phyloP scores from a whole-genome alignment of 176 grass and related monocot species.

The Echinochloa phyllopogon region DNA sequence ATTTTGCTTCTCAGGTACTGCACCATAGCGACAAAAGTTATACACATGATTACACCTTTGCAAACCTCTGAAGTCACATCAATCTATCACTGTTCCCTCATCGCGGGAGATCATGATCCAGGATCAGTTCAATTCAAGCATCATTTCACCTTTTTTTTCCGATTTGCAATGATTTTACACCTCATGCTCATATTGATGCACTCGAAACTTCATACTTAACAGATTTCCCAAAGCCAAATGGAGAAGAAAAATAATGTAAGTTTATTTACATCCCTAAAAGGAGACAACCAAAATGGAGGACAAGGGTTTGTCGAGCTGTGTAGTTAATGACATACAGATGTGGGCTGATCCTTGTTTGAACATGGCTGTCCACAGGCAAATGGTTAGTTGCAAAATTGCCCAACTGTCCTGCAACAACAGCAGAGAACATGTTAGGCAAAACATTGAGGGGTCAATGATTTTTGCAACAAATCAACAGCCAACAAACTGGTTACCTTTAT shows the following conservation, averaged over 20 bases:
- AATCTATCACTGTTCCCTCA: slow-evolving; percentile 45
- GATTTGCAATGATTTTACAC: slow-evolving; percentile 53
- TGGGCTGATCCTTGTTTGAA: slow-evolving; percentile 37
- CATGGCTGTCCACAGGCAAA: background rate
- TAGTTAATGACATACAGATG: slow-evolving; percentile 35
- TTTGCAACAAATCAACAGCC: background rate
- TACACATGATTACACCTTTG: slow-evolving; percentile 48
- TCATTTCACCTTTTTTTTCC: slow-evolving; percentile 36
- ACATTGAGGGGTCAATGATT: slow-evolving; percentile 15
- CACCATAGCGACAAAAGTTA: slow-evolving; percentile 9
- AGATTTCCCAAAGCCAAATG: slow-evolving; percentile 24
- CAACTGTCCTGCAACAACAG: slow-evolving; percentile 50
- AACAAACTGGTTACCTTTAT: slow-evolving; percentile 55
- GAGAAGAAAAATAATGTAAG: slow-evolving; percentile 6
- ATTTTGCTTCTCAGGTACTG: slow-evolving; percentile 58
- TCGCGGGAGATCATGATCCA: slow-evolving; percentile 43
- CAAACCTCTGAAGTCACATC: slow-evolving; percentile 58
- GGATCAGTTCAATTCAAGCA: slow-evolving; percentile 43
- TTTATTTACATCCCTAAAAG: slow-evolving; percentile 24
- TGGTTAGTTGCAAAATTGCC: slow-evolving; percentile 68
- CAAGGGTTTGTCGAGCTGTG: slow-evolving; percentile 30
- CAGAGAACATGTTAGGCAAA: slow-evolving; percentile 11
- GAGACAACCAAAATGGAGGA: background rate
- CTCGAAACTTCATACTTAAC: slow-evolving; percentile 5
- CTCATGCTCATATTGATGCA: slow-evolving; percentile 36